phyloP scores from a whole-genome alignment of 2,329 filamentous ascomycete genomes.

The Madurella fahalii region DNA sequence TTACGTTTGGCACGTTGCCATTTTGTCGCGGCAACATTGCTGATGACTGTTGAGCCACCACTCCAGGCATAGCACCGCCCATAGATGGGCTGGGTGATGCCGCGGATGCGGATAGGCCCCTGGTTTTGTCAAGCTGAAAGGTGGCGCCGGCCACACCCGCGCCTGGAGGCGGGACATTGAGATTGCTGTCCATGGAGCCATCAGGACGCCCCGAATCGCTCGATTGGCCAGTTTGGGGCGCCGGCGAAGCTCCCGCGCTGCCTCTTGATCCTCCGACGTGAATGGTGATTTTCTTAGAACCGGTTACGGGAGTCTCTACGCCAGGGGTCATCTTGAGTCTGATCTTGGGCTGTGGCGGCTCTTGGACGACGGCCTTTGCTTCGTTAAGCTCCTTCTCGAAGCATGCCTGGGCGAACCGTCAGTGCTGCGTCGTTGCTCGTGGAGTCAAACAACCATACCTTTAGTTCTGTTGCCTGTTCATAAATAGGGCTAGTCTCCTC shows the following conservation, averaged over 20 bases:
- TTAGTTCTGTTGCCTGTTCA: conserved; percentile 69
- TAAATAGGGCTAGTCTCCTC: conserved; percentile 87
- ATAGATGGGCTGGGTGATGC: conserved; percentile 45
- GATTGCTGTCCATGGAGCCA: conserved; percentile 32
- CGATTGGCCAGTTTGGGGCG: conserved; percentile 35
- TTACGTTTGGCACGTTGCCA: conserved; percentile 4
- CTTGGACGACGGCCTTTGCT: conserved; percentile 67
- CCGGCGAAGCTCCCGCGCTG: conserved; percentile 51
- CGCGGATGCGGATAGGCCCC: conserved; percentile 39
- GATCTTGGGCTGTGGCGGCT: conserved; percentile 71
- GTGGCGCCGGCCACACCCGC: conserved; percentile 6
- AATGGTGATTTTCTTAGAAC: conserved; percentile 65
- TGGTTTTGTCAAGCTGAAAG: conserved; percentile 20
- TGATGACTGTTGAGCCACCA: conserved; percentile 32
- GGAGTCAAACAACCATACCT: conserved; percentile 48
- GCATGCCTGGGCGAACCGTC: conserved; percentile 48
- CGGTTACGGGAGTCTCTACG: conserved; percentile 39
- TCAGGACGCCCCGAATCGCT: conserved; percentile 33
- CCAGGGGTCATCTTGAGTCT: conserved; percentile 67
- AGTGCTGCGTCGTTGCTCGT: background rate
- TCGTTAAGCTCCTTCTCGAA: conserved; percentile 66
- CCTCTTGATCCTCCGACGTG: conserved; percentile 58
- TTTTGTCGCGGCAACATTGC: conserved; percentile 24
- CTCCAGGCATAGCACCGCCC: conserved; percentile 34
- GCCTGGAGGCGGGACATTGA: conserved; percentile 6